Evolutionary conservation across 495 filamentous ascomycete species (phyloP), one percentile per base, ranked within the genome.

Genomic region (Cercophora newfieldiana): DNA sequence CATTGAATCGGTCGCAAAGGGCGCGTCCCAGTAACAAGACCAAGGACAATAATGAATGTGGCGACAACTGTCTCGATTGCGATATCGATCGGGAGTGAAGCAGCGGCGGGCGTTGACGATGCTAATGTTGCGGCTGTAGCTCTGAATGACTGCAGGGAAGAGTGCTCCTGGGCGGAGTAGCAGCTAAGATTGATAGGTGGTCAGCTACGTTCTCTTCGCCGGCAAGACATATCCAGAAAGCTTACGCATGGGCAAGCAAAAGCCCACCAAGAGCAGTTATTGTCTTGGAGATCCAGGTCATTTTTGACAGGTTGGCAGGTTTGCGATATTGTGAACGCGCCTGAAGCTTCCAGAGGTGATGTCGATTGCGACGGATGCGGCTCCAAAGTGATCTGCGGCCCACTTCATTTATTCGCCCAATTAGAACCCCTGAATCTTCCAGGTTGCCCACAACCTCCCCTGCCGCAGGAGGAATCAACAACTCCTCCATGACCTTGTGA

Each of bases 141-240:
- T 61, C 77, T 77, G 68, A 82, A 85, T 53, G 88, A 85, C 71
- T 85, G 85, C 59, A 93, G 83, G 16, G 88, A 81, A 48, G 90
- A 88, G 75, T 94, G 89, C 77, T 96, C 92, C 68, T 93, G 89
- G 48, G 92, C 91, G 59, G 92, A 96, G 78, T 94, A 96, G 75
- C 89, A 91, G 57, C 91, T 94, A 65, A 16, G 33, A 28, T 65
- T 30, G 56, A 24, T 47, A 25, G 47, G 64, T 64, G 48, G 49
- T 61, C 14, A 44, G 55, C 19, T 18, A 28, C 1, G 55, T 26
- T 55, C 51, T 68, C 14, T 47, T 58, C 59, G 31, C 8, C n/a
- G n/a, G n/a, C n/a, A 29, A 14, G 10, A 44, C 28, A 56, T 59
- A 22, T 49, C 25, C 7, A 48, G 33, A 37, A 48, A 28, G 25